phyloP scores from a whole-genome alignment of 2,329 filamentous ascomycete genomes.

The Bipolaris sorokiniana region DNA sequence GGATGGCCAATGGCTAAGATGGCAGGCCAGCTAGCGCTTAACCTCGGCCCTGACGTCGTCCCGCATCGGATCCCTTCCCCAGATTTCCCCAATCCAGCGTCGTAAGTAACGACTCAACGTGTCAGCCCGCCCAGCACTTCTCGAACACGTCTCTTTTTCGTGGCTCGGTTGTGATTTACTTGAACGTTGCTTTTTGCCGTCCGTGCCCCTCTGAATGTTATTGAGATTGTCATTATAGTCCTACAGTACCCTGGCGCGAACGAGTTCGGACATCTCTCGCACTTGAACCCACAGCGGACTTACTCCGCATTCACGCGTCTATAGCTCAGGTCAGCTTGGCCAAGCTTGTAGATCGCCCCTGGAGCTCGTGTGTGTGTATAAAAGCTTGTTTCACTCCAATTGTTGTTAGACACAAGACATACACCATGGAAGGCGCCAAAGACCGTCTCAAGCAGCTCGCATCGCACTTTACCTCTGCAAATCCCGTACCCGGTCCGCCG shows the following conservation, averaged over 20 bases:
- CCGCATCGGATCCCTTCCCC: constrained; percentile 27
- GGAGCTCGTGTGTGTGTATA: constrained; percentile 11
- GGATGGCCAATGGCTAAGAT: constrained; percentile 5
- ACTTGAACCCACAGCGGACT: constrained; percentile 9
- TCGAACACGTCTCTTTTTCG: neutral
- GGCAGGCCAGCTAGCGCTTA: constrained; percentile 24
- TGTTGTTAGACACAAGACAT: neutral
- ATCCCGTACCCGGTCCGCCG: constrained; percentile 38
- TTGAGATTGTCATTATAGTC: neutral
- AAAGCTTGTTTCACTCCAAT: neutral
- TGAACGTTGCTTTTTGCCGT: neutral
- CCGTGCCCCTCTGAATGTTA: neutral
- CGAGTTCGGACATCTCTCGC: constrained; percentile 8
- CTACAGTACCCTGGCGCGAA: neutral
- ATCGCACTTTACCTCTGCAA: constrained; percentile 46
- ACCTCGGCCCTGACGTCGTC: constrained; percentile 40
- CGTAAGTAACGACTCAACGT: constrained; percentile 3
- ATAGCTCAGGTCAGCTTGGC: constrained; percentile 17
- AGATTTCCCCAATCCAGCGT: constrained; percentile 18
- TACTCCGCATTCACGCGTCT: constrained; percentile 27
- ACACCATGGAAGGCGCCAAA: constrained; percentile 22
- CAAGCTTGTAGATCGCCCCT: constrained; percentile 6
- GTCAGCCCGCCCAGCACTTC: neutral
- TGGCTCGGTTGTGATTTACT: neutral
- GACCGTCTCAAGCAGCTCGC: constrained; percentile 47